A percentile compares a stretch with the other conserved stretches of the same genome.
These are phyloP conservation scores for Coemansia sp. DNA, from an alignment of 192 early-diverging fungal species.

Conservation along the genomic window DNA sequence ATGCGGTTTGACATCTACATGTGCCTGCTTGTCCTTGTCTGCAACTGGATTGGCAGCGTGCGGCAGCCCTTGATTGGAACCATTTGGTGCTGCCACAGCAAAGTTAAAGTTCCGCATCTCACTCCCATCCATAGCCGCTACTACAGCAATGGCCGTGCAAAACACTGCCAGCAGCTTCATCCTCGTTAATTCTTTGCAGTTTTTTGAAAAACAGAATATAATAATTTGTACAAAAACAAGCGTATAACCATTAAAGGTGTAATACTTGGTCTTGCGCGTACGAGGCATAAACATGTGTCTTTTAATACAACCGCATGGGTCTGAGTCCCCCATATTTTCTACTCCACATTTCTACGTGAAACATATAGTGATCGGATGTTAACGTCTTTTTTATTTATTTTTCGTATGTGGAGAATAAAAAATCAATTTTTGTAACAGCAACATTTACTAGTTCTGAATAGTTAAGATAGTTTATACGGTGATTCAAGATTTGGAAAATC, in stretches of 20 bases:
- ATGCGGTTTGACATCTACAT: slow-evolving; percentile 10
- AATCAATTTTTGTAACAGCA: background rate
- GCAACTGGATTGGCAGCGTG: background rate
- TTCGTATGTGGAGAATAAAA: background rate
- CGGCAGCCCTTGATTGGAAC: slow-evolving; percentile 1
- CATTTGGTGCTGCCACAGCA: slow-evolving; percentile 7
- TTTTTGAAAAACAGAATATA: background rate
- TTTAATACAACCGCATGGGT: slow-evolving; percentile 1
- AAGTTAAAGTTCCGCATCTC: slow-evolving; percentile 10
- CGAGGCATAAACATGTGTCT: background rate
- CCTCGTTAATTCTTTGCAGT: background rate
- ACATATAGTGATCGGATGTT: no score
- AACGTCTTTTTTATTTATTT: no score
- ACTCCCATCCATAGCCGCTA: slow-evolving; percentile 6
- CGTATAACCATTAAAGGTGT: no score
- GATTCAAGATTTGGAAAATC: background rate
- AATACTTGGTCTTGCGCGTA: no score
- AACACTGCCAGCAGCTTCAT: slow-evolving; percentile 30
- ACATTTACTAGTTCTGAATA: background rate
- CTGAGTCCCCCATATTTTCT: background rate
- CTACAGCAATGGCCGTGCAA: slow-evolving; percentile 22
- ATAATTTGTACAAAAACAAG: background rate
- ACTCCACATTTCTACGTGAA: background rate
- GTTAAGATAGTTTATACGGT: no score
- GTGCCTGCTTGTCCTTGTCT: slow-evolving; percentile 19